Percentiles rank a stretch among this genome's conserved stretches.
Evolutionary conservation across 208 protist species (phyloP).

Genomic region (Acanthamoeba triangularis): DNA sequence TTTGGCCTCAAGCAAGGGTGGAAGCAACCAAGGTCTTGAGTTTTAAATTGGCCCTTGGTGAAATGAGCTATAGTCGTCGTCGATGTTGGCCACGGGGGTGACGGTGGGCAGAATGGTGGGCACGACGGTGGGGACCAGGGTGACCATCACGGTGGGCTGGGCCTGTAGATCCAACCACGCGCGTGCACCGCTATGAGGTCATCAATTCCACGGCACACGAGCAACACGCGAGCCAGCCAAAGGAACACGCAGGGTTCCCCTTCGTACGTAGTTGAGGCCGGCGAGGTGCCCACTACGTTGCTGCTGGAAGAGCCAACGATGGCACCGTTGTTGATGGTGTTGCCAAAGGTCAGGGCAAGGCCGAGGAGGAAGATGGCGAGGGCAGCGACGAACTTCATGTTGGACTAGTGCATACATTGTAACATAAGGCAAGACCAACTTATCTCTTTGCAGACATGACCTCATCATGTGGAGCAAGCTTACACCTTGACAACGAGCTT

Average conservation of each 20-base stretch:
- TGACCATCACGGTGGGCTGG: neutral
- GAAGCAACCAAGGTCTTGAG: too few relatives aligned
- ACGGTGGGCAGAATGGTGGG: neutral
- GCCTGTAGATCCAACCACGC: neutral
- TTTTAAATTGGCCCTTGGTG: too few relatives aligned
- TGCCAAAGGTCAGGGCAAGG: neutral
- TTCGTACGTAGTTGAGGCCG: neutral
- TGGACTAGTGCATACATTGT: too few relatives aligned
- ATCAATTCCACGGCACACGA: neutral
- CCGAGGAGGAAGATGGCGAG: slow-evolving; percentile 43
- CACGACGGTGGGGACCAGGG: neutral
- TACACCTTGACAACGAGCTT: slow-evolving; percentile 70
- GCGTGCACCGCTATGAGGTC: neutral
- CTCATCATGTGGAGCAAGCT: neutral
- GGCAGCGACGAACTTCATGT: neutral
- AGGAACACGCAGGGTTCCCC: too few relatives aligned
- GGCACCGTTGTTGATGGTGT: neutral
- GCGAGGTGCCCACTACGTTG: neutral
- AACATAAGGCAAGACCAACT: too few relatives aligned
- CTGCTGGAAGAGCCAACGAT: neutral
- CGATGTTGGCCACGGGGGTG: slow-evolving; percentile 34
- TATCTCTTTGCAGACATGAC: too few relatives aligned
- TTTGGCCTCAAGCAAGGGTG: too few relatives aligned
- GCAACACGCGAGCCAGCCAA: too few relatives aligned
- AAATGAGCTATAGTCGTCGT: neutral